Evolutionary conservation across 768 basidiomycete genomes (phyloP).

Genomic region (Pisolithus marmoratus): DNA sequence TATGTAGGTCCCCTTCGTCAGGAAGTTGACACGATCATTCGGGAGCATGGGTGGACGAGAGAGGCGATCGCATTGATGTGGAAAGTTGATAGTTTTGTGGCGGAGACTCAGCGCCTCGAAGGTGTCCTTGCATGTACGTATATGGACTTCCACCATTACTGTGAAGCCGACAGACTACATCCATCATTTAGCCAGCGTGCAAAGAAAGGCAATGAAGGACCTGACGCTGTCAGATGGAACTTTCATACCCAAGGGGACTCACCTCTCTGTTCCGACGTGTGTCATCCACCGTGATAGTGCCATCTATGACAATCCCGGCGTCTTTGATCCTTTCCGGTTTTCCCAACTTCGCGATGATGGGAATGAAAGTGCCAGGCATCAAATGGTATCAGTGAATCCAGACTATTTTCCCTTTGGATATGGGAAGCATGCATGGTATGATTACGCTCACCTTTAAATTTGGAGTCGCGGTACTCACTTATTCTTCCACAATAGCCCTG

Average conservation of each 20-base stretch:
- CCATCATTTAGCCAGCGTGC: constrained; percentile 17
- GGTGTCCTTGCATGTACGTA: constrained; percentile 20
- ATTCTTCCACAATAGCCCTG: too few species aligned
- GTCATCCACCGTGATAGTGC: constrained; percentile 14
- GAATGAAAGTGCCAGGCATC: constrained; percentile 28
- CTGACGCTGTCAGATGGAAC: constrained; percentile 35
- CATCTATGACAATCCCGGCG: constrained; percentile 27
- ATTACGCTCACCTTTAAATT: too few species aligned
- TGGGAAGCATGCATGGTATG: too few species aligned
- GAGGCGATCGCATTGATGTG: constrained; percentile 23
- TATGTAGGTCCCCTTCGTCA: constrained; percentile 31
- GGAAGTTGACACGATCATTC: constrained; percentile 30
- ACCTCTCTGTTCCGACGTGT: constrained; percentile 16
- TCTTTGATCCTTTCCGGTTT: constrained; percentile 48
- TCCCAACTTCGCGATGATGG: constrained; percentile 28
- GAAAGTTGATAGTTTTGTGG: constrained; percentile 38
- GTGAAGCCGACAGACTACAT: too few species aligned
- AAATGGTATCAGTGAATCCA: constrained; percentile 28
- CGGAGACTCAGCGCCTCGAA: constrained; percentile 29
- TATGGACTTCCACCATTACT: neutral
- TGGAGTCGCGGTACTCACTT: too few species aligned
- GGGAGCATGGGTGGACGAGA: constrained; percentile 26
- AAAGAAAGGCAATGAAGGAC: constrained; percentile 27
- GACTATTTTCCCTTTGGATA: constrained; percentile 18
- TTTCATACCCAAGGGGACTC: constrained; percentile 28